These are phyloP conservation scores for Prunus mume DNA, from an alignment of 306 rosid species.

Conservation along the genomic window DNA sequence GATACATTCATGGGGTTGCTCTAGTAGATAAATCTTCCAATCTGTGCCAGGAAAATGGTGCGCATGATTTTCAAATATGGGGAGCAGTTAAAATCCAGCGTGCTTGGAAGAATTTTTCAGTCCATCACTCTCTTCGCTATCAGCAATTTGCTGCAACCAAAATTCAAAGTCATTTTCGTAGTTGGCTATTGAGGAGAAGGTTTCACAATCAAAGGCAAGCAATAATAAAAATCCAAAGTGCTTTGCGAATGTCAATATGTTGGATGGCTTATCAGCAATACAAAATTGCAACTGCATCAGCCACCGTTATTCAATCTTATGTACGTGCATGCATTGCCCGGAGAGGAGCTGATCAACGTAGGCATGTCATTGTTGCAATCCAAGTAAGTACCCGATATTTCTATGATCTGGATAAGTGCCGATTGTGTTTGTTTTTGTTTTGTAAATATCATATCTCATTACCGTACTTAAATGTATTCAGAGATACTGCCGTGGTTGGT, in stretches of 20 bases:
- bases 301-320: slow-evolving; percentile 62
- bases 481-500: slow-evolving; percentile 73
- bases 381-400: slow-evolving; percentile 54
- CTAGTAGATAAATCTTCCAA: slow-evolving; percentile 29
- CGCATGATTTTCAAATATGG: slow-evolving; percentile 32
- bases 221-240: slow-evolving; percentile 52
- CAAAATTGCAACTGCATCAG: slow-evolving; percentile 43
- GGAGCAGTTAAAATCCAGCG: slow-evolving; percentile 49
- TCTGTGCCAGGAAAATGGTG: slow-evolving; percentile 22
- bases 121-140: slow-evolving; percentile 27
- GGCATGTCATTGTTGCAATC: slow-evolving; percentile 51
- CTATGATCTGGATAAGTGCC: slow-evolving; percentile 6
- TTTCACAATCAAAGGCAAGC: slow-evolving; percentile 54
- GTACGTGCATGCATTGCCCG: slow-evolving; percentile 62
- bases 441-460: slow-evolving; percentile 3
- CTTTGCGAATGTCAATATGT: slow-evolving; percentile 65
- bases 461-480: slow-evolving; percentile 30
- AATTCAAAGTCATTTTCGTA: slow-evolving; percentile 59
- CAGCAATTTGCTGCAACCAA: slow-evolving; percentile 49
- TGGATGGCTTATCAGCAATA: slow-evolving; percentile 44
- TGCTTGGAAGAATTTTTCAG: slow-evolving; percentile 46
- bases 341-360: slow-evolving; percentile 43
- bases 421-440: not conserved
- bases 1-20: slow-evolving; percentile 31
- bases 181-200: slow-evolving; percentile 59